phyloP scores from a whole-genome alignment of 1,139 yeast species.

The Debaryomyces psychrophilus region DNA sequence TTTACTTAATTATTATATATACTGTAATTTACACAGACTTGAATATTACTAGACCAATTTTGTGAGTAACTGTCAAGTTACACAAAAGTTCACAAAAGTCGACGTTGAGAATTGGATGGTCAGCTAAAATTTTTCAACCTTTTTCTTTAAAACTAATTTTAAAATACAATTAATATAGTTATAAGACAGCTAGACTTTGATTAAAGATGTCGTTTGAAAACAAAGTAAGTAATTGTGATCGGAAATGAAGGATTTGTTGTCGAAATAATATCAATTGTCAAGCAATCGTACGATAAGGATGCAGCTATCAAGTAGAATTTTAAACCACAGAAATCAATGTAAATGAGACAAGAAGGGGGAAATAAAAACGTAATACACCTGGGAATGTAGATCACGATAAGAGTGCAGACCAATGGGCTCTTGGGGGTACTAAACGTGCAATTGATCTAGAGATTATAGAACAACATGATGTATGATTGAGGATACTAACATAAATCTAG shows the following conservation, averaged over 20 bases:
- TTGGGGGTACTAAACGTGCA: neutral
- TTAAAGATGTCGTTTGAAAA: constrained; percentile 50
- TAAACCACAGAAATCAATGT: neutral
- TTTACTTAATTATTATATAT: constrained; percentile 5
- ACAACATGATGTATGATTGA: neutral
- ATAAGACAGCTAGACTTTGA: constrained; percentile 10
- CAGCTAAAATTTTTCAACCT: constrained; percentile 23
- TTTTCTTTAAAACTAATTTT: constrained; percentile 11
- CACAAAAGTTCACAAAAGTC: constrained; percentile 14
- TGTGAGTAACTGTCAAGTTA: constrained; percentile 6
- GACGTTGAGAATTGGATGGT: constrained; percentile 20
- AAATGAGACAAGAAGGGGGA: neutral
- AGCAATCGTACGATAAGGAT: constrained; percentile 6
- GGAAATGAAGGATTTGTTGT: neutral
- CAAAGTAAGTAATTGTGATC: constrained; percentile 42
- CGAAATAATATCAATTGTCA: constrained; percentile 2
- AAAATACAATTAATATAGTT: constrained; percentile 9
- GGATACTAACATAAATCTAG: constrained; percentile 31
- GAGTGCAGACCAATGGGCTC: neutral
- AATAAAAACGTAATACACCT: neutral
- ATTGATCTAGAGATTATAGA: constrained; percentile 1
- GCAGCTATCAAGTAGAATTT: neutral
- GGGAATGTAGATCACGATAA: neutral
- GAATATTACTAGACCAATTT: constrained; percentile 1
- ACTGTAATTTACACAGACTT: constrained; percentile 12